These are phyloP conservation scores for Dacryopinax spathularia DNA, from an alignment of 768 basidiomycete genomes.

Conservation along the genomic window DNA sequence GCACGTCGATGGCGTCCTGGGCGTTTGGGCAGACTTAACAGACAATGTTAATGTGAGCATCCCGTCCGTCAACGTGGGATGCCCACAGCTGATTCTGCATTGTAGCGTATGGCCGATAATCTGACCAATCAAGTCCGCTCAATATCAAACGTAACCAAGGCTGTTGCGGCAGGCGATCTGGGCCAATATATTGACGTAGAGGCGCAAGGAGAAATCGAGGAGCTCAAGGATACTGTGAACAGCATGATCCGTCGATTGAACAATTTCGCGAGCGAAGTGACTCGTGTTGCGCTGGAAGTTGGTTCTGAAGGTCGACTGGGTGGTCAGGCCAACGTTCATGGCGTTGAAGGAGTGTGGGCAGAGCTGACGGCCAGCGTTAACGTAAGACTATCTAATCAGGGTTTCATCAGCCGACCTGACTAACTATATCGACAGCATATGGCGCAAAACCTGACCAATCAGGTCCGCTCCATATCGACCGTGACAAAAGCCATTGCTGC, in stretches of 20 bases:
- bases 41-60: conserved; percentile 69
- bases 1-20: conserved; percentile 77
- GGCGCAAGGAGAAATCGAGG: conserved; percentile 87
- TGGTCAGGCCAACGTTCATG: conserved; percentile 75
- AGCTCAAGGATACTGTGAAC: conserved; percentile 31
- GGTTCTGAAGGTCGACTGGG: conserved; percentile 81
- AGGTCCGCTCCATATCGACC: conserved; percentile 81
- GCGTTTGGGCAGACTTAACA: conserved; percentile 88
- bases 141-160: conserved; percentile 68
- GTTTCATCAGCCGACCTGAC: neutral
- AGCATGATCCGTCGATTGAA: conserved; percentile 29
- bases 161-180: conserved; percentile 70
- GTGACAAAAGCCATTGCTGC: conserved; percentile 92
- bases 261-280: conserved; percentile 67
- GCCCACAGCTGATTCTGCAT: too few species aligned
- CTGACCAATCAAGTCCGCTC: conserved; percentile 78
- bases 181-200: conserved; percentile 76
- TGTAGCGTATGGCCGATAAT: conserved; percentile 74
- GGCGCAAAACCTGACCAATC: conserved; percentile 83
- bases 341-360: conserved; percentile 78
- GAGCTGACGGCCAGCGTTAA: conserved; percentile 60
- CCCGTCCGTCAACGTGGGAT: too few species aligned
- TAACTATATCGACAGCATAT: conserved; percentile 37
- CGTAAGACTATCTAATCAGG: conserved; percentile 29
- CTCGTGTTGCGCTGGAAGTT: conserved; percentile 71